Base-by-base conservation (phyloP, 2,329 filamentous ascomycete genomes). In the Phialocephala subalpina region DNA sequence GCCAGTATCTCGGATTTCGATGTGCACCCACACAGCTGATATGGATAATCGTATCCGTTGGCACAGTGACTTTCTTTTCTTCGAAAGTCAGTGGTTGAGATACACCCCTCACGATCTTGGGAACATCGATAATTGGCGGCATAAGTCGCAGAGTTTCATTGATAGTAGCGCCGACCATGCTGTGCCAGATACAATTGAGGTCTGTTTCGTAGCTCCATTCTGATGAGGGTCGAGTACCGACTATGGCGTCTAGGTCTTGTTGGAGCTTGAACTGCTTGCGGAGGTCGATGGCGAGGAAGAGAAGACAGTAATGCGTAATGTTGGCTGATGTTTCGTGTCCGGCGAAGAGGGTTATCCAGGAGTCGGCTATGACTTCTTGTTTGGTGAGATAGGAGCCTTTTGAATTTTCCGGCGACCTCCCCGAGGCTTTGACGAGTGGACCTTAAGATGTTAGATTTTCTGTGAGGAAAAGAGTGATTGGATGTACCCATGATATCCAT, bases 1-100 rank as follows among this genome's bases (percentile, higher is more conserved):
- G 85, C 85, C 86, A 88, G 71, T 84, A 84, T 61, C 81, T 82
- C 2, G 85, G 85, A 71, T 88, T 86, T 33, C 83, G 81, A 71
- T 87, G 85, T 1, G 78, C 74, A 52, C 77, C 79, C 6, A 80
- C 74, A 4, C 80, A 78, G 64, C 75, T 76, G 36, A 88, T 75
- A 14, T 77, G 81, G 40, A 88, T 77, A 62, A 80, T 78, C 8
- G 77, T 78, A 47, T 76, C 77, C 22, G 53, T 40, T 25, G 70
- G 70, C 8, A 72, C 56, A 12, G 53, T 58, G 20, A 58, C n/a
- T 56, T 53, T 61, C 29, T 70, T 69, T 16, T 65, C 67, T 33
- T 67, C 62, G 40, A 67, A 63, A 5, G 20, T 62, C n/a, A 72
- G 55, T 14, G 56, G 58, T 40, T 72, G 62, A 25, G 63, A 45